Percentiles rank a stretch among this genome's conserved stretches.
Conservation (phyloP, 148 eudicot species). For the Linanthus parryae region DNA sequence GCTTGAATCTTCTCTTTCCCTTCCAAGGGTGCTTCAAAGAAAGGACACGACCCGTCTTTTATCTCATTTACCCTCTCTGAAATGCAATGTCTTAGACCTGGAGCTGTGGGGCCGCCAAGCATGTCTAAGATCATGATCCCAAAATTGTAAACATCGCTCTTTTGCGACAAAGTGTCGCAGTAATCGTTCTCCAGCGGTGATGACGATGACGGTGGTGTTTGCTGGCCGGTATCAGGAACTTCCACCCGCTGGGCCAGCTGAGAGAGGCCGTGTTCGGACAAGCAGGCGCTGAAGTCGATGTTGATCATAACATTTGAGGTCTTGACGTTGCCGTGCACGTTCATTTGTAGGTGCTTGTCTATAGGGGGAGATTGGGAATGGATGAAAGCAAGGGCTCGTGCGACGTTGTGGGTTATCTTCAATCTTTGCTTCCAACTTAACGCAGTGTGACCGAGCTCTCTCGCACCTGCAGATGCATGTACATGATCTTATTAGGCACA, state of each 20-base stretch:
- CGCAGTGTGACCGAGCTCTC: constrained; percentile 28
- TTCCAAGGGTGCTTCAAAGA: constrained; percentile 14
- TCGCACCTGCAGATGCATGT: constrained; percentile 12
- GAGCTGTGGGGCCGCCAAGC: constrained; percentile 17
- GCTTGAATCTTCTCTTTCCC: constrained; percentile 16
- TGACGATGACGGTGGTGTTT: constrained; percentile 3
- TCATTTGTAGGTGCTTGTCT: constrained; percentile 18
- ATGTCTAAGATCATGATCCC: constrained; percentile 29
- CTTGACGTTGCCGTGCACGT: constrained; percentile 32
- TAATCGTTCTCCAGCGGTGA: not conserved
- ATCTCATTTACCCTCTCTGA: constrained; percentile 6
- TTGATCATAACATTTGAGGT: constrained; percentile 30
- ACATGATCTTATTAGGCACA: not conserved
- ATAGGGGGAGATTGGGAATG: constrained; percentile 18
- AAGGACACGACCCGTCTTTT: constrained; percentile 2
- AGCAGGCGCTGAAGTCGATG: constrained; percentile 18
- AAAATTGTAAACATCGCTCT: constrained; percentile 25
- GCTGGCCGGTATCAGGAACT: constrained; percentile 13
- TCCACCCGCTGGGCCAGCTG: constrained; percentile 23
- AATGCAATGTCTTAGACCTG: constrained; percentile 1
- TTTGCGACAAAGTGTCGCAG: constrained; percentile 12
- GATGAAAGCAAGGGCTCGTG: constrained; percentile 27
- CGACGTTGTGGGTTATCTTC: constrained; percentile 17
- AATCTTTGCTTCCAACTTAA: constrained; percentile 26
- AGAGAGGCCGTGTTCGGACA: constrained; percentile 29